phyloP scores from a whole-genome alignment of 345 rosid genomes.

The Eucalyptus urophylla region DNA sequence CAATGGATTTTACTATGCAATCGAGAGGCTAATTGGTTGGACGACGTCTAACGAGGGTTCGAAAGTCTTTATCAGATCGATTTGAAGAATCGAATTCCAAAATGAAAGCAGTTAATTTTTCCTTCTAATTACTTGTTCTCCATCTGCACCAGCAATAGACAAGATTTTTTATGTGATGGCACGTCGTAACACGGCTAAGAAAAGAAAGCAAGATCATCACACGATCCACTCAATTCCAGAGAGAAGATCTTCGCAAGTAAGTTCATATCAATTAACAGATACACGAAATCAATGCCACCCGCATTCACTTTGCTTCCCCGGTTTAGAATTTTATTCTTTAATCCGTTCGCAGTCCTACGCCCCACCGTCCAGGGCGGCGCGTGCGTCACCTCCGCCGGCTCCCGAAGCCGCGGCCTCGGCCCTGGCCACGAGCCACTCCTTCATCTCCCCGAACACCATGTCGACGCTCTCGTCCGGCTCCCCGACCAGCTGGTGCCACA shows the following conservation, averaged over 20 bases:
- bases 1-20: background rate
- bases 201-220: background rate
- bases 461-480: constrained; percentile 70
- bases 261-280: background rate
- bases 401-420: background rate
- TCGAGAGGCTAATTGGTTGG: background rate
- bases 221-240: background rate
- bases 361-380: background rate
- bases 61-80: background rate
- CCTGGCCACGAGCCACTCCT: constrained; percentile 57
- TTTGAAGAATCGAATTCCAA: background rate
- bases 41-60: background rate
- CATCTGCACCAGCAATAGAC: background rate
- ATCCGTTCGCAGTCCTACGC: background rate
- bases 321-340: background rate
- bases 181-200: background rate
- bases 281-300: background rate
- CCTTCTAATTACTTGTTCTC: background rate
- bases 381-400: background rate
- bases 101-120: background rate
- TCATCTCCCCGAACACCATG: constrained; percentile 53
- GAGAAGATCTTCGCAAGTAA: background rate
- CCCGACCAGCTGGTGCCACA: constrained; percentile 93
- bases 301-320: background rate
- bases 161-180: background rate